A percentile compares a stretch with the other conserved stretches of the same genome.
phyloP scores from a whole-genome alignment of 495 filamentous ascomycete species.

The Sphaerosporella brunnea region DNA sequence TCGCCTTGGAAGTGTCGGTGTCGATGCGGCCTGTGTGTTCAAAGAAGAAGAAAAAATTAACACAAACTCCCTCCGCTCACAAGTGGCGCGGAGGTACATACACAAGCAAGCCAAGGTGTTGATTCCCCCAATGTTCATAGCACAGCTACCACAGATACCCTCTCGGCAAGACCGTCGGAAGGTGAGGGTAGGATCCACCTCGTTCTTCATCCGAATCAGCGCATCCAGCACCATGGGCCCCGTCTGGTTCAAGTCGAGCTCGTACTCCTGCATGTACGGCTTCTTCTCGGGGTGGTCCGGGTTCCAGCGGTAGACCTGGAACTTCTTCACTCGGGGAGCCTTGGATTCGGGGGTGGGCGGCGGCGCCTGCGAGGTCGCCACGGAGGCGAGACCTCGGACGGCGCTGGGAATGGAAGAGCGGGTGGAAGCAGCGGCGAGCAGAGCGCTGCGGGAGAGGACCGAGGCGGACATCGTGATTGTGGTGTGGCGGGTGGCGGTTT shows the following conservation, averaged over 20 bases:
- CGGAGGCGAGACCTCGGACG: slow-evolving; percentile 19
- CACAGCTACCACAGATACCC: slow-evolving; percentile 94
- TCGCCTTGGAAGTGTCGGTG: slow-evolving; percentile 54
- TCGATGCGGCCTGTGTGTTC: slow-evolving; percentile 93
- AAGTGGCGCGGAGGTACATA: slow-evolving; percentile 33
- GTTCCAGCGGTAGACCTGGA: slow-evolving; percentile 98
- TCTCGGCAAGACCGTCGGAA: slow-evolving; percentile 91
- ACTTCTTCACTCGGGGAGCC: slow-evolving; percentile 62
- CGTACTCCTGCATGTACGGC: slow-evolving; percentile 86
- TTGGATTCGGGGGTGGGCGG: slow-evolving; percentile 10
- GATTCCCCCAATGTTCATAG: slow-evolving; percentile 97
- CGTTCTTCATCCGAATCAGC: slow-evolving; percentile 96
- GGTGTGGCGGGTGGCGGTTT: no score
- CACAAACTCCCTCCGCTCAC: not conserved
- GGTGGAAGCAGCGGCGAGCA: slow-evolving; percentile 8
- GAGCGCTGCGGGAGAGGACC: slow-evolving; percentile 16
- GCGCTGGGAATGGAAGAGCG: slow-evolving; percentile 1
- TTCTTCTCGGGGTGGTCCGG: slow-evolving; percentile 79
- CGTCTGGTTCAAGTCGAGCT: slow-evolving; percentile 91
- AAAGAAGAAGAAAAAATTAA: no score
- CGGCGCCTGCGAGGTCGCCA: slow-evolving; percentile 18
- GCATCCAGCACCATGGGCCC: slow-evolving; percentile 97
- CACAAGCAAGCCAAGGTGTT: slow-evolving; percentile 96
- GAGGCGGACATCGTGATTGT: slow-evolving; percentile 17
- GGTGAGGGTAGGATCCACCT: slow-evolving; percentile 88